Evolutionary conservation across 23 red algal species (phyloP), one percentile per base, ranked within the genome.

Genomic region (Gracilaria caudata): DNA sequence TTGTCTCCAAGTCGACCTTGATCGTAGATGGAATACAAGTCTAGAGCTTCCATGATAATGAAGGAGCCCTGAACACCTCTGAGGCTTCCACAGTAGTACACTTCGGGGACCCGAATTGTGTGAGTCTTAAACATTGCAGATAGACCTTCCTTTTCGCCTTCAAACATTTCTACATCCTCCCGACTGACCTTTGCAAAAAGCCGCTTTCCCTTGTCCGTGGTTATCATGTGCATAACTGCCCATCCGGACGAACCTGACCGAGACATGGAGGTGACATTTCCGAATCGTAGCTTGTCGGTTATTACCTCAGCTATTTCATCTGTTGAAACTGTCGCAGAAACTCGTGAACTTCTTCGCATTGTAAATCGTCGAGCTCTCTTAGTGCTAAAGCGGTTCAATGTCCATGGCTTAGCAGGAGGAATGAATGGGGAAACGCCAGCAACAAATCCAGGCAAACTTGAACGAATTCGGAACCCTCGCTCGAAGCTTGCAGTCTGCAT

Each of bases 1-100:
- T 88, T 37, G 12, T 78, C 64, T 40, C 97, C 97, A 32, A 99
- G 81, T 5, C 80, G 45, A 23, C 28, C 82, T 54, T 91, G 65
- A 36, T 63, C 65, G 38, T 78, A 82, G 60, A 74, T 56, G 10
- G 81, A 82, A 33, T 78, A 68, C 43, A 99, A 43, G 24, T 94
- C 70, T 35, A 99, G 79, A 29, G 55, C 49, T 53, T 99, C 97
- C 86, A 99, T 93, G 36, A 99, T 92, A 39, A 99, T 90, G 82
- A 93, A 99, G 19, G 88, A 88, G 6, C 90, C 90, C 28, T 81
- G 30, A 39, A 79, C 78, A 4, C 57, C 68, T 54, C 29, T 70
- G 82, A 90, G 86, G 7, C 37, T 77, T 47, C 93, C 95, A 65
- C 88, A 98, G 68, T 58, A 34, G 63, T 84, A 73, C 24, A 73